Base-by-base conservation (phyloP, 352 stramenopile genomes). In the Globisporangium middletonii region DNA sequence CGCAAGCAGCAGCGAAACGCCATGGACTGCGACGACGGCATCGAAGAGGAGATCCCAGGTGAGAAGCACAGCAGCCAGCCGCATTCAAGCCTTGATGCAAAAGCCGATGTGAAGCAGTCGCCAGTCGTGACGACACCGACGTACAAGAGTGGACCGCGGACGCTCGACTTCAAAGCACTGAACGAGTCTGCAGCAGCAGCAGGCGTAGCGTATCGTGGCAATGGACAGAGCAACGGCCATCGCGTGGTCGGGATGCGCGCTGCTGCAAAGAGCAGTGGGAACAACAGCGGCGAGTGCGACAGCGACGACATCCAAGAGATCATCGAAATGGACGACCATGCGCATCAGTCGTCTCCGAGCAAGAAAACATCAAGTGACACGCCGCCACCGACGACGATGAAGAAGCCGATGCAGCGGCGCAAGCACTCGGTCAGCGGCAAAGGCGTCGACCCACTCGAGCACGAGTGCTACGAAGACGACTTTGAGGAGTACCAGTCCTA, bases 281-380 rank as follows among this genome's bases (percentile, higher is more conserved):
- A 76, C 50, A 81, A 83, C 55, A 82, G 71, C 50, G 71, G 53
- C 2, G 74, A 79, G 18, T 78, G 72, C 43, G 82, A 91, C 51
- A 79, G 73, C 43, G 83, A 89, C 46, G 79, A 89, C 38, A 93
- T 89, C 54, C 80, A 91, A 46, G 83, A 92, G 64, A 85, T 90
- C 59, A 89, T 93, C 49, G 83, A 93, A 75, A 89, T 35, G 77
- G 81, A 44, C 58, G 46, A 46, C 49, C 57, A 27, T 56, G 56
- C 18, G 4, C 26, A 30, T 1, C 33, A 38, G 33, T 42, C 53
- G 16, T 33, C 46, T 11, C 43, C 47, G 3, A 27, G 16, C 18
- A 67, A 64, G 6, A 45, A 60, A 16, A 46, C 35, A 12, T 23
- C 23, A 51, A 53, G 45, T 0, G 46, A 56, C 52, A 54, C 15